These are phyloP conservation scores for Tillandsia fasciculata DNA, from an alignment of 176 grass and related monocot genomes.

Conservation along the genomic window DNA sequence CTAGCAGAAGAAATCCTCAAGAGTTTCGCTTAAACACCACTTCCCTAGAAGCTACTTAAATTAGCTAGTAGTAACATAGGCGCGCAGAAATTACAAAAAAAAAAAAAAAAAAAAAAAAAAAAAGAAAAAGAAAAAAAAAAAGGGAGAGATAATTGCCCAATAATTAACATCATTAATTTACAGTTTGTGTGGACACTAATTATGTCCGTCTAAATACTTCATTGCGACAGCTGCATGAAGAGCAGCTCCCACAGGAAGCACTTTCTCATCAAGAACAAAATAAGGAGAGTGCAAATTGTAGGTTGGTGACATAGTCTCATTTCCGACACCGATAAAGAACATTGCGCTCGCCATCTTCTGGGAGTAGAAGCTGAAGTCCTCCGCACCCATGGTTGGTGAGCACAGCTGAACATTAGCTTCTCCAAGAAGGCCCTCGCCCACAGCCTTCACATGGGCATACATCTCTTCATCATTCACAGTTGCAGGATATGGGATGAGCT, in stretches of 20 bases:
- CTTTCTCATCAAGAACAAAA: constrained; percentile 43
- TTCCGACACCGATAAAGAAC: constrained; percentile 35
- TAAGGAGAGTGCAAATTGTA: constrained; percentile 41
- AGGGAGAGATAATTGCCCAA: too few species aligned
- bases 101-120: too few species aligned
- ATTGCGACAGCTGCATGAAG: constrained; percentile 52
- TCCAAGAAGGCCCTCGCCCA: constrained; percentile 44
- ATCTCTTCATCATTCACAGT: constrained; percentile 43
- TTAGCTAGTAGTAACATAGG: too few species aligned
- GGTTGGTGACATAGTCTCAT: not conserved
- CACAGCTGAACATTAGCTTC: constrained; percentile 24
- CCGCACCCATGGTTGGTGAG: constrained; percentile 24
- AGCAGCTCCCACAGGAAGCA: constrained; percentile 47
- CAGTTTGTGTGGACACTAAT: too few species aligned
- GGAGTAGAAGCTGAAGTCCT: constrained; percentile 68
- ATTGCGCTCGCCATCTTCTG: constrained; percentile 38
- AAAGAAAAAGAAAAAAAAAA: too few species aligned
- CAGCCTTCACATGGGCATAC: constrained; percentile 35
- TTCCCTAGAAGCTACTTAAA: too few species aligned
- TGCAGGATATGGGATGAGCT: constrained; percentile 39
- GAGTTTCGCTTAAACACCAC: too few species aligned
- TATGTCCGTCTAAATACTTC: constrained; percentile 40
- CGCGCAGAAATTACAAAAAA: too few species aligned
- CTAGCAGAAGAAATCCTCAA: too few species aligned
- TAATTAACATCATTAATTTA: too few species aligned